Percentiles rank a stretch among this genome's conserved stretches.
These are phyloP conservation scores for Solanum hybrid DNA, from an alignment of 305 asterid species.

Conservation along the genomic window DNA sequence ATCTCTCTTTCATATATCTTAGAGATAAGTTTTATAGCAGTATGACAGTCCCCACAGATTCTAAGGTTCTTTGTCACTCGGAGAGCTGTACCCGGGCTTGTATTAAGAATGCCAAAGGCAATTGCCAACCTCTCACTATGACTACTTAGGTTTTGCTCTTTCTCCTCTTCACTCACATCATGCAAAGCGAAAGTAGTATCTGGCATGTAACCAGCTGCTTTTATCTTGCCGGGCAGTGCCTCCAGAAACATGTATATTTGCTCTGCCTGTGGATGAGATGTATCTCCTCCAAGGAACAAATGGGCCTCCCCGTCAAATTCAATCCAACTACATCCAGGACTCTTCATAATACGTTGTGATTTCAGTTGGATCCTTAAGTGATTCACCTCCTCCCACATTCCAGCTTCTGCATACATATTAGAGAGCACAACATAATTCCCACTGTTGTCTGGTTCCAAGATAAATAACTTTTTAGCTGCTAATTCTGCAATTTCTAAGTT, in stretches of 20 bases:
- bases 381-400: conserved; percentile 67
- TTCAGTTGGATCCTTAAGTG: conserved; percentile 45
- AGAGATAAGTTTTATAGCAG: conserved; percentile 49
- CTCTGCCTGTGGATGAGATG: conserved; percentile 14
- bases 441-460: conserved; percentile 41
- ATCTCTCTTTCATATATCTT: conserved; percentile 50
- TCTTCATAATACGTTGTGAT: conserved; percentile 45
- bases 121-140: conserved; percentile 80
- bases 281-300: conserved; percentile 49
- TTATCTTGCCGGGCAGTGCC: conserved; percentile 53
- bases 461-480: conserved; percentile 6
- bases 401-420: conserved; percentile 61
- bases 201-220: conserved; percentile 54
- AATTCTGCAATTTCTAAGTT: conserved; percentile 15
- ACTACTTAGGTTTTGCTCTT: conserved; percentile 32
- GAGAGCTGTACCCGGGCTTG: conserved; percentile 34
- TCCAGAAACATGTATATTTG: conserved; percentile 38
- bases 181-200: conserved; percentile 62
- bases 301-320: conserved; percentile 42
- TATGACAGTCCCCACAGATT: conserved; percentile 74
- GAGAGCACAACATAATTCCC: conserved; percentile 66
- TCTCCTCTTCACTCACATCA: conserved; percentile 76
- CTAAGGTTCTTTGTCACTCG: conserved; percentile 69
- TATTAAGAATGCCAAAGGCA: conserved; percentile 62
- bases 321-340: conserved; percentile 69